Conservation (phyloP, 495 filamentous ascomycete species). For the Aspergillus funiculosus region DNA sequence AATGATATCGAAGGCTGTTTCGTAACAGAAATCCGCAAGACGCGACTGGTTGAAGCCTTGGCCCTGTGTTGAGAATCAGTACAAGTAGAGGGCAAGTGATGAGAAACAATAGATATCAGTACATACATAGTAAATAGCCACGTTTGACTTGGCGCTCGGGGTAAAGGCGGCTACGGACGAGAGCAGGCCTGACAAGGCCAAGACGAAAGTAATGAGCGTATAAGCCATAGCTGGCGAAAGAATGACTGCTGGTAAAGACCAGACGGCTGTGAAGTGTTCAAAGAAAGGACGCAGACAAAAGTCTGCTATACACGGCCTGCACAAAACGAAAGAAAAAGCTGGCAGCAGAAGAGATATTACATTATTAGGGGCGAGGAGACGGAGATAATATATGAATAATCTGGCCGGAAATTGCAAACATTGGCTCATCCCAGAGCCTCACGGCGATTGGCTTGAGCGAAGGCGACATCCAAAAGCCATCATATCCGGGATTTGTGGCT, state of each 20-base stretch:
- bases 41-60: slow-evolving; percentile 42
- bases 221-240: slow-evolving; percentile 28
- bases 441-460: neutral
- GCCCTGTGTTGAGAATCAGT: slow-evolving; percentile 31
- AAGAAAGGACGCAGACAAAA: slow-evolving; percentile 49
- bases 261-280: slow-evolving; percentile 20
- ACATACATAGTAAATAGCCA: slow-evolving; percentile 61
- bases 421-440: neutral
- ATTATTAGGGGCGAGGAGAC: slow-evolving; percentile 1
- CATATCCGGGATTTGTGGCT: neutral
- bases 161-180: slow-evolving; percentile 44
- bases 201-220: slow-evolving; percentile 24
- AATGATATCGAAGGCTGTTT: slow-evolving; percentile 59
- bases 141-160: slow-evolving; percentile 45
- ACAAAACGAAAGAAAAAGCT: slow-evolving; percentile 13
- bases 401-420: slow-evolving; percentile 2
- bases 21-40: slow-evolving; percentile 53
- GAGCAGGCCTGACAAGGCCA: slow-evolving; percentile 27
- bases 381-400: slow-evolving; percentile 2
- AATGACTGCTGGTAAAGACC: slow-evolving; percentile 24
- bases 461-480: neutral
- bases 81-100: neutral
- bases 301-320: slow-evolving; percentile 36
- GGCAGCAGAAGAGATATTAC: slow-evolving; percentile 1
- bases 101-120: neutral